Evolutionary conservation across 2,329 filamentous ascomycete species (phyloP).

Genomic region (Xylogone sp.): DNA sequence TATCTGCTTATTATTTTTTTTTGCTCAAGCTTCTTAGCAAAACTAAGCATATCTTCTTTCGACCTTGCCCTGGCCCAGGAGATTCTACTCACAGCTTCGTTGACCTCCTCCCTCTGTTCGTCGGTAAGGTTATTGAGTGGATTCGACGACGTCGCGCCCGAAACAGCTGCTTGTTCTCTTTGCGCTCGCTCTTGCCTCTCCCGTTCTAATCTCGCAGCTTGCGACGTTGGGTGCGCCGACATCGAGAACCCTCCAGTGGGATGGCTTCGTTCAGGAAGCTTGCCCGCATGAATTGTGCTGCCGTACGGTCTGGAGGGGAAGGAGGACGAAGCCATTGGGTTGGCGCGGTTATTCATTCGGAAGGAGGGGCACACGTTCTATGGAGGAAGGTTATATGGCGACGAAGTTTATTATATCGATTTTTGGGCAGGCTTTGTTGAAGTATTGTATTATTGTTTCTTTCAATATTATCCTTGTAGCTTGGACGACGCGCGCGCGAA

Average conservation of each 20-base stretch:
- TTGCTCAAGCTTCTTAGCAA: too few species aligned
- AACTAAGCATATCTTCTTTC: too few species aligned
- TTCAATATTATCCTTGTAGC: not conserved
- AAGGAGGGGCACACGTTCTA: not conserved
- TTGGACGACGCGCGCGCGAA: not conserved
- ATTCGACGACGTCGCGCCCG: conserved; percentile 9
- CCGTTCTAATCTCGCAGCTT: conserved; percentile 36
- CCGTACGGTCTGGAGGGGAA: conserved; percentile 40
- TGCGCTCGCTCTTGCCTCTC: conserved; percentile 29
- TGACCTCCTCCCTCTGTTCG: conserved; percentile 89
- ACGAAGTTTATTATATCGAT: not conserved
- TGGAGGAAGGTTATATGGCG: not conserved
- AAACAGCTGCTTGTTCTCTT: conserved; percentile 11
- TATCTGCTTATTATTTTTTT: too few species aligned
- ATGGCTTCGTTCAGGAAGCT: conserved; percentile 44
- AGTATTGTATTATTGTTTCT: not conserved
- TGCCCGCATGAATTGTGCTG: conserved; percentile 38
- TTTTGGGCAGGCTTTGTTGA: not conserved
- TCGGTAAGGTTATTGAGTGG: conserved; percentile 58
- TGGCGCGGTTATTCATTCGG: not conserved
- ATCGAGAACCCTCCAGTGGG: conserved; percentile 29
- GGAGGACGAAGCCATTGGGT: conserved; percentile 37
- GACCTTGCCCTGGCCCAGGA: not conserved
- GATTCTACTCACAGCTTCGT: conserved; percentile 71
- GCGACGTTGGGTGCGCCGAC: conserved; percentile 28